Percentiles rank a stretch among this genome's conserved stretches.
Conservation (phyloP, 1,284 basidiomycete genomes). For the Ustilago sp. region DNA sequence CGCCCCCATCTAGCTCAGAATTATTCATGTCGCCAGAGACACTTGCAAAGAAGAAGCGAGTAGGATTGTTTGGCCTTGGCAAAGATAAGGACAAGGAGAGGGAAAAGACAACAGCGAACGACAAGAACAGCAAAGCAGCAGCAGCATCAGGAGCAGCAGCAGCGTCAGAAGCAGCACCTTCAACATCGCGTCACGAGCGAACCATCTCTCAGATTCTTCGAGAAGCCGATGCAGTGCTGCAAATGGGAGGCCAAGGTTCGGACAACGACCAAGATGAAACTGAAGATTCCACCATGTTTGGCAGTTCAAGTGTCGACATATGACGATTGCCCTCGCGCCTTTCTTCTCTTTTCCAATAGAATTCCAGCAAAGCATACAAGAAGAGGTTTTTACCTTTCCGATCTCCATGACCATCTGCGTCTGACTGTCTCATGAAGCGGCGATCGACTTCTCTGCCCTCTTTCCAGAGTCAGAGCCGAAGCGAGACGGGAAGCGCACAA, state of each 20-base stretch:
- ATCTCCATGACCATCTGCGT: slow-evolving; percentile 16
- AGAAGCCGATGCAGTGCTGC: slow-evolving; percentile 52
- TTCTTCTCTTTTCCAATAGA: too few species aligned
- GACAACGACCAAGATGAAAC: slow-evolving; percentile 30
- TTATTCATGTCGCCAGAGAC: slow-evolving; percentile 25
- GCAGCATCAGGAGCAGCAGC: neutral
- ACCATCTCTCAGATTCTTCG: slow-evolving; percentile 54
- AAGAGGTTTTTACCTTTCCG: neutral
- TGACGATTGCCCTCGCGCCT: neutral
- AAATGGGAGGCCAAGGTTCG: slow-evolving; percentile 9
- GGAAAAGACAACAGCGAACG: slow-evolving; percentile 3
- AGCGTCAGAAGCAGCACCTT: neutral
- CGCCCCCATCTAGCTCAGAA: slow-evolving; percentile 5
- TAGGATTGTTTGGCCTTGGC: slow-evolving; percentile 32
- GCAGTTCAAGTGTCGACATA: slow-evolving; percentile 28
- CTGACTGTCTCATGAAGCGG: neutral
- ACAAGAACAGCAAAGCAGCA: slow-evolving; percentile 6
- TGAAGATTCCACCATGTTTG: slow-evolving; percentile 39
- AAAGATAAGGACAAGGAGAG: slow-evolving; percentile 29
- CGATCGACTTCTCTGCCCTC: neutral
- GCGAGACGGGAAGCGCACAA: neutral
- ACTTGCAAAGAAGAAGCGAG: slow-evolving; percentile 36
- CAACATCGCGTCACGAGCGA: slow-evolving; percentile 33
- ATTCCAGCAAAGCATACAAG: neutral
- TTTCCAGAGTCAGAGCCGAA: neutral